Evolutionary conservation across 306 rosid genomes (phyloP).

Genomic region (Citrullus mucosospermus): DNA sequence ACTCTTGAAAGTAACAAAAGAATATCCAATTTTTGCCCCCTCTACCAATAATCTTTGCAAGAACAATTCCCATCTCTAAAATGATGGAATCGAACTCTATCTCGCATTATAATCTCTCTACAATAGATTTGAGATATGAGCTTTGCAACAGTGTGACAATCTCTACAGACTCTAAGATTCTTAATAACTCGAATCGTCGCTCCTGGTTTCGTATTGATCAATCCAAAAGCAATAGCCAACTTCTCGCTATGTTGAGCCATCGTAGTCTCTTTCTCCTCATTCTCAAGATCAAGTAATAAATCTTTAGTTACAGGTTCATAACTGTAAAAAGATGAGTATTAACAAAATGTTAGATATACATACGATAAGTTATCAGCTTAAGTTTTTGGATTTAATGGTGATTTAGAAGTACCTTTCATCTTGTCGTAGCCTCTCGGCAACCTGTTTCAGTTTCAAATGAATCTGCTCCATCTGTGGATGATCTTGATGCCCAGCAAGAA

Average conservation of each 20-base stretch:
- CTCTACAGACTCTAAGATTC: constrained; percentile 11
- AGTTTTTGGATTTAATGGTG: background rate
- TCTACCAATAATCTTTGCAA: constrained; percentile 17
- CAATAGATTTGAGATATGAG: constrained; percentile 7
- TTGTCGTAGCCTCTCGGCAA: constrained; percentile 9
- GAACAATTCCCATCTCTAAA: constrained; percentile 14
- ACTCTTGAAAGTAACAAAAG: background rate
- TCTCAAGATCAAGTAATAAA: constrained; percentile 9
- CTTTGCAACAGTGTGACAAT: constrained; percentile 7
- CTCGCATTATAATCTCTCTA: constrained; percentile 14
- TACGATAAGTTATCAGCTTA: background rate
- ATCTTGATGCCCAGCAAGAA: constrained; percentile 29
- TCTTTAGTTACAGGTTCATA: constrained; percentile 3
- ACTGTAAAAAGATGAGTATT: background rate
- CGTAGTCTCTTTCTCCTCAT: constrained; percentile 12
- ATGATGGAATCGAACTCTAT: constrained; percentile 15
- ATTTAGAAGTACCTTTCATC: constrained; percentile 5
- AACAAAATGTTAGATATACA: background rate
- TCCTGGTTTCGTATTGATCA: constrained; percentile 8
- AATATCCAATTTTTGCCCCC: background rate
- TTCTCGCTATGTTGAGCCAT: constrained; percentile 16
- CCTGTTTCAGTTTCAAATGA: constrained; percentile 19
- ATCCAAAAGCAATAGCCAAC: constrained; percentile 15
- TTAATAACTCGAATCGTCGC: constrained; percentile 1
- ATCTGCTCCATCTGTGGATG: constrained; percentile 27